Evolutionary conservation across 208 protist genomes (phyloP).

Genomic region (Angomonas desouzai): DNA sequence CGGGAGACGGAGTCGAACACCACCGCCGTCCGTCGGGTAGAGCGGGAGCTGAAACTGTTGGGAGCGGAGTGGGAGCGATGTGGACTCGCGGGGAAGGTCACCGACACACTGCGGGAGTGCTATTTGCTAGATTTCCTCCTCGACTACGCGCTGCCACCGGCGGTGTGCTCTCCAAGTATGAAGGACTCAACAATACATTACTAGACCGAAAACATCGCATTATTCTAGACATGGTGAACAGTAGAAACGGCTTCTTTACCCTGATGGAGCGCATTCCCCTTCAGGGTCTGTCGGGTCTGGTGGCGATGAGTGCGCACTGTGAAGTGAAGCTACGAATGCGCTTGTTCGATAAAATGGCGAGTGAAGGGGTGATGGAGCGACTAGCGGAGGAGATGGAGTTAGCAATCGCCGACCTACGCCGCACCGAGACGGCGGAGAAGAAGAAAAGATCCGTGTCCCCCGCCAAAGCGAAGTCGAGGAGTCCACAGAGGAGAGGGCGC

Average conservation of each 20-base stretch:
- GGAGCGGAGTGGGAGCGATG: constrained; percentile 32
- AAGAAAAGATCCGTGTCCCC: neutral
- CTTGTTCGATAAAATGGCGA: constrained; percentile 66
- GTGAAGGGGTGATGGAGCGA: constrained; percentile 59
- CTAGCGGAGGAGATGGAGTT: constrained; percentile 30
- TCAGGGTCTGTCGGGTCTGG: constrained; percentile 47
- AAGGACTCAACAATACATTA: constrained; percentile 52
- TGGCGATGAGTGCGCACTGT: constrained; percentile 60
- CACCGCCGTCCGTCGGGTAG: constrained; percentile 32
- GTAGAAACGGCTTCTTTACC: constrained; percentile 34
- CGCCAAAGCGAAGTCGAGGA: neutral
- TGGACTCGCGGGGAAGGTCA: constrained; percentile 39
- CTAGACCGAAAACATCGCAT: constrained; percentile 71
- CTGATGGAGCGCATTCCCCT: constrained; percentile 57
- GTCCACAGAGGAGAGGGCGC: neutral
- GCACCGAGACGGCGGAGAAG: neutral
- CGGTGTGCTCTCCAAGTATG: constrained; percentile 86
- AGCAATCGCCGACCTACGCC: neutral
- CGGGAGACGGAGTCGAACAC: constrained; percentile 40
- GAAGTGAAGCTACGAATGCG: constrained; percentile 57
- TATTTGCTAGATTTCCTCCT: constrained; percentile 83
- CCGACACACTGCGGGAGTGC: constrained; percentile 50
- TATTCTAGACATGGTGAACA: constrained; percentile 52
- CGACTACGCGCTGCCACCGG: constrained; percentile 81
- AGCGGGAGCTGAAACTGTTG: constrained; percentile 52